Evolutionary conservation across 306 rosid genomes (phyloP).

Genomic region (Vachellia pachyceras): DNA sequence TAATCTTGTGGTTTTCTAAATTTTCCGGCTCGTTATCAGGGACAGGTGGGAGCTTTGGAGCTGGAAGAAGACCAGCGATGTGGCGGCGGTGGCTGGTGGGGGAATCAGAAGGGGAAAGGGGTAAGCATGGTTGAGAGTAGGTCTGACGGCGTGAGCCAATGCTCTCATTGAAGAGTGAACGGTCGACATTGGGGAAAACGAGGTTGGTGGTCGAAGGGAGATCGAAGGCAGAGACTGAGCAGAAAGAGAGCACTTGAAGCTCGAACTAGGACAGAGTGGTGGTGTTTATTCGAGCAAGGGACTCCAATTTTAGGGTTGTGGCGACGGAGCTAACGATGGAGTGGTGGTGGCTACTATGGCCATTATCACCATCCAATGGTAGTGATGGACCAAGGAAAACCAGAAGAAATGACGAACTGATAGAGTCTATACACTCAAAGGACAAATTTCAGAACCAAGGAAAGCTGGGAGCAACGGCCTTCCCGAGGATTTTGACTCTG

Average conservation of each 20-base stretch:
- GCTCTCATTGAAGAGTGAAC: conserved; percentile 72
- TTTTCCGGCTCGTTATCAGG: conserved; percentile 56
- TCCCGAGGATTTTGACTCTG: neutral
- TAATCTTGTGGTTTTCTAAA: conserved; percentile 56
- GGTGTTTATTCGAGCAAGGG: conserved; percentile 51
- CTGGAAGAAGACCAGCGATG: conserved; percentile 54
- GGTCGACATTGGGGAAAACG: conserved; percentile 70
- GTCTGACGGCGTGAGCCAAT: conserved; percentile 86
- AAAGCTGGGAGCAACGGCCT: neutral
- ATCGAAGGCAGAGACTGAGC: conserved; percentile 56
- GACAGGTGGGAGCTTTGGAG: conserved; percentile 48
- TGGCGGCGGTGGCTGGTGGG: conserved; percentile 65
- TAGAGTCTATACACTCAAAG: neutral
- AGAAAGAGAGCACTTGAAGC: conserved; percentile 70
- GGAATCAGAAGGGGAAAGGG: conserved; percentile 42
- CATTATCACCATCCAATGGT: conserved; percentile 23
- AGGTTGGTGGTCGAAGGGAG: conserved; percentile 41
- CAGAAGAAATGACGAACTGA: neutral
- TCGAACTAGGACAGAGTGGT: conserved; percentile 73
- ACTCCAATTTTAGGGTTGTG: conserved; percentile 40
- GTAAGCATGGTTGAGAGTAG: conserved; percentile 58
- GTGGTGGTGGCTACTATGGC: neutral
- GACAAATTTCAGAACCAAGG: neutral
- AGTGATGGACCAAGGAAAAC: conserved; percentile 28
- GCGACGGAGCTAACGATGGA: neutral